Percentiles rank a stretch among this genome's conserved stretches.
phyloP scores from a whole-genome alignment of 352 stramenopile species.

The Pythium aristosporum region DNA sequence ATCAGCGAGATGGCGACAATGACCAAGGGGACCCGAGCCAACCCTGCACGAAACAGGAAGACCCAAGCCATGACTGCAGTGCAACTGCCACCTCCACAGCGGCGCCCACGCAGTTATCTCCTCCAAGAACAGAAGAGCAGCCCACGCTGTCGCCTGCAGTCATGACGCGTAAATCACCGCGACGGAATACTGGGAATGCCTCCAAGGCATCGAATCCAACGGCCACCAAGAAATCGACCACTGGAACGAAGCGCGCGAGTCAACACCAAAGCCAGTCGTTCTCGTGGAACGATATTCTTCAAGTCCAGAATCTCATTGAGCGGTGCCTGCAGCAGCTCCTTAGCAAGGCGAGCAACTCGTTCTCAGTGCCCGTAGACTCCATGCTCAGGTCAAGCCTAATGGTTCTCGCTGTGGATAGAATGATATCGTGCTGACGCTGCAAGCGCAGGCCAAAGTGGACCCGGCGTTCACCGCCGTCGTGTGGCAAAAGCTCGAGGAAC shows the following conservation, averaged over 20 bases:
- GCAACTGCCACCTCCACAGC: no score
- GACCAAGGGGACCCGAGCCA: neutral
- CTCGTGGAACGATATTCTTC: conserved; percentile 89
- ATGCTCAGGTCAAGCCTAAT: no score
- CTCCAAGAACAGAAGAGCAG: neutral
- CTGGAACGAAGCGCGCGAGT: conserved; percentile 18
- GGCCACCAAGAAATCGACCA: conserved; percentile 24
- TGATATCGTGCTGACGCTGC: conserved; percentile 59
- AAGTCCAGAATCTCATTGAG: conserved; percentile 90
- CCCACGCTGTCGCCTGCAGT: neutral
- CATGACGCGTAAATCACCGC: conserved; percentile 13
- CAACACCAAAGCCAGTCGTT: conserved; percentile 30
- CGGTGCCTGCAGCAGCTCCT: conserved; percentile 90
- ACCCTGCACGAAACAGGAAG: neutral
- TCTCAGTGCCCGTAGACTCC: neutral
- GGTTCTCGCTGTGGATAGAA: conserved; percentile 28
- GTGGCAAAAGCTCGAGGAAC: conserved; percentile 91
- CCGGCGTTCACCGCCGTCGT: conserved; percentile 82
- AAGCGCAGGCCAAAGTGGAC: conserved; percentile 81
- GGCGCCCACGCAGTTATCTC: neutral
- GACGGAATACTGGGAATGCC: neutral
- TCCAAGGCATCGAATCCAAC: neutral
- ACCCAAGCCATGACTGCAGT: neutral
- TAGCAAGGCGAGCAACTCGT: conserved; percentile 61
- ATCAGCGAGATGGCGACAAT: neutral